Conservation (phyloP, 495 filamentous ascomycete species). For the Schizothecium vesticola region DNA sequence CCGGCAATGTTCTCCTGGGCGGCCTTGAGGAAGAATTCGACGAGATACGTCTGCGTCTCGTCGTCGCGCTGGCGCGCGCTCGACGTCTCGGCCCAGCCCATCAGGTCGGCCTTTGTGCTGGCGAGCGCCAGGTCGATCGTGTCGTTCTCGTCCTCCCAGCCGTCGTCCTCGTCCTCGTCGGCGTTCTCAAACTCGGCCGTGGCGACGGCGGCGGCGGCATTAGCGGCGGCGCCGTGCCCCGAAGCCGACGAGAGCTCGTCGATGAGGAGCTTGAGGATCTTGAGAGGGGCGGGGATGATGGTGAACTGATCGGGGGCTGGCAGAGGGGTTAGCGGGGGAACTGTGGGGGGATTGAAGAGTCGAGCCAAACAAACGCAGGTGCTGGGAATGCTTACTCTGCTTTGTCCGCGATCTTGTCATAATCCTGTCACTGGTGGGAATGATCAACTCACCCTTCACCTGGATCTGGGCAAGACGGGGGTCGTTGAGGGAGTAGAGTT, state of each 20-base stretch:
- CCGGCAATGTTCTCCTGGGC: slow-evolving; percentile 59
- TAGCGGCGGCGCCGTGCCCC: slow-evolving; percentile 33
- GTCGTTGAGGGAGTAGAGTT: slow-evolving; percentile 82
- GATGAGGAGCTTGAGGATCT: slow-evolving; percentile 93
- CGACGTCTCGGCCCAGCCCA: slow-evolving; percentile 63
- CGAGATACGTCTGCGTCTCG: slow-evolving; percentile 79
- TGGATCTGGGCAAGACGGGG: slow-evolving; percentile 69
- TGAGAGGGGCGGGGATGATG: slow-evolving; percentile 78
- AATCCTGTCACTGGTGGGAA: slow-evolving; percentile 74
- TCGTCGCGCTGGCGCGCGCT: slow-evolving; percentile 70
- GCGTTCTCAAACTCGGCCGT: slow-evolving; percentile 46
- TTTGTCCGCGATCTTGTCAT: slow-evolving; percentile 87
- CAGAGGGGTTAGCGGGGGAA: slow-evolving; percentile 5
- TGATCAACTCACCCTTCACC: slow-evolving; percentile 88
- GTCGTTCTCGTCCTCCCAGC: slow-evolving; percentile 87
- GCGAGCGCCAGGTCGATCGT: slow-evolving; percentile 65
- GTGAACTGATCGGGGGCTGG: slow-evolving; percentile 84
- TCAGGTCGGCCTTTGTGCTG: slow-evolving; percentile 65
- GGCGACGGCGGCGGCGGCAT: slow-evolving; percentile 49
- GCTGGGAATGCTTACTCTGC: slow-evolving; percentile 45
- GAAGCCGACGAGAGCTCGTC: slow-evolving; percentile 74
- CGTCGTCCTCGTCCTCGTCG: slow-evolving; percentile 62
- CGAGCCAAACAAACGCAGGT: not conserved
- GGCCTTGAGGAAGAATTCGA: slow-evolving; percentile 72
- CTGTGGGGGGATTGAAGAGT: not conserved